Base-by-base conservation (phyloP, 495 filamentous ascomycete genomes). In the Aspergillus nanangensis region DNA sequence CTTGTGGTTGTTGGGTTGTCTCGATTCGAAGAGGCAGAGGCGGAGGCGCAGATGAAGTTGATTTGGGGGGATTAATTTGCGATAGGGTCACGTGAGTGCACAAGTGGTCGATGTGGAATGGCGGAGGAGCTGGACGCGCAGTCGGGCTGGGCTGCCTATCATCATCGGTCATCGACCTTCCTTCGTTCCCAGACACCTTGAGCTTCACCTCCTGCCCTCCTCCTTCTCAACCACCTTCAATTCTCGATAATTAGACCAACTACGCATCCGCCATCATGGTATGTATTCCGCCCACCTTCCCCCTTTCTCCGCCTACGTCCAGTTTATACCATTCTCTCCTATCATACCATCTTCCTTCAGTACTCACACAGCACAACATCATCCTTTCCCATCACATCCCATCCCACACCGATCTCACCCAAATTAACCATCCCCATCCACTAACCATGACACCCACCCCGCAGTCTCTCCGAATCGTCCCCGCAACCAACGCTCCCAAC, bases 401-500 rank as follows among this genome's bases (percentile, higher is more conserved):
- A 33, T n/a, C 42, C 14, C 9, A 20, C 17, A 24, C 29, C 15
- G n/a, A 39, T 8, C 1, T 19, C 37, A 38, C 20, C 18, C 36
- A 37, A 37, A n/a, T 10, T 15, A 36, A 5, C 31, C 31, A 45
- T 36, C 14, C 31, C 8, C 5, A 9, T 27, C 25, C 24, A 47
- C 4, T 19, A 36, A 21, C 41, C n/a, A 33, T 9, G 9, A n/a
- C 13, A 37, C 17, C 17, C 33, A 38, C 13, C 23, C 3, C 57
- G 49, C 39, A 96, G 91, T 84, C 90, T 53, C 88, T 96, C 81
- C 87, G 89, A 70, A 84, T 97, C 63, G 78, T 84, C 55, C 91
- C 91, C 65, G 62, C 80, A 36, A 45, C 79, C 51, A 50, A 64
- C 51, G 73, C 89, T 76, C 68, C 73, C 44, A 61, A 69, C 60